Percentiles rank a stretch among this genome's conserved stretches.
phyloP scores from a whole-genome alignment of 2,329 filamentous ascomycete genomes.

The Aspergillus felis region DNA sequence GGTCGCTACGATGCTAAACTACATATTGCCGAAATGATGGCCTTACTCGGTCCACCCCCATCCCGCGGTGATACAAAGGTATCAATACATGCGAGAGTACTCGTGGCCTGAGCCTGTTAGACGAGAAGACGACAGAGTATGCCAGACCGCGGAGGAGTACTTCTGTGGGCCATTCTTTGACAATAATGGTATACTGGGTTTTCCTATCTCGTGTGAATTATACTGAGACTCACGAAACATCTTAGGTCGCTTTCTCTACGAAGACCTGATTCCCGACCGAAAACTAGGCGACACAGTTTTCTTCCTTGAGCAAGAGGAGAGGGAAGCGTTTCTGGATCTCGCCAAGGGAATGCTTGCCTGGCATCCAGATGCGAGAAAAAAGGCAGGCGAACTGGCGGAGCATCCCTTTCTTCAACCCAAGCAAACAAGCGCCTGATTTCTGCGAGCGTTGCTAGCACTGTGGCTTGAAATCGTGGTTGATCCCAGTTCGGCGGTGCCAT shows the following conservation, averaged over 20 bases:
- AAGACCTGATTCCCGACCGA: conserved; percentile 30
- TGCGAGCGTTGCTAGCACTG: conserved; percentile 12
- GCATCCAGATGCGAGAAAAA: conserved; percentile 26
- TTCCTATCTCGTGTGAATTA: conserved; percentile 11
- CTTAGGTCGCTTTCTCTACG: conserved; percentile 30
- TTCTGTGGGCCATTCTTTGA: conserved; percentile 38
- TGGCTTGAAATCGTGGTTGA: conserved; percentile 10
- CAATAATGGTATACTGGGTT: conserved; percentile 21
- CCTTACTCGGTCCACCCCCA: conserved; percentile 40
- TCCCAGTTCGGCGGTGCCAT: conserved; percentile 7
- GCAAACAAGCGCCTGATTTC: conserved; percentile 19
- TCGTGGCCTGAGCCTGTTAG: conserved; percentile 27
- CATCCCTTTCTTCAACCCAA: conserved; percentile 30
- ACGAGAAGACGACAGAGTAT: conserved; percentile 27
- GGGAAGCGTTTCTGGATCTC: conserved; percentile 28
- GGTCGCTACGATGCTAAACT: conserved; percentile 34
- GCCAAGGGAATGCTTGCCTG: conserved; percentile 29
- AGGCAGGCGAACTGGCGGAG: conserved; percentile 23
- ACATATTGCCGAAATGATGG: conserved; percentile 43
- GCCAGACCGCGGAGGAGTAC: conserved; percentile 31
- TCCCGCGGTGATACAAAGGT: conserved; percentile 33
- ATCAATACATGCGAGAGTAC: conserved; percentile 27
- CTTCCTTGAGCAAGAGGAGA: conserved; percentile 28
- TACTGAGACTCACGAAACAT: conserved; percentile 19
- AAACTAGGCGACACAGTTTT: conserved; percentile 26